Percentiles rank a stretch among this genome's conserved stretches.
Conservation (phyloP, 2,329 filamentous ascomycete species). For the Xylariaceae sp. region DNA sequence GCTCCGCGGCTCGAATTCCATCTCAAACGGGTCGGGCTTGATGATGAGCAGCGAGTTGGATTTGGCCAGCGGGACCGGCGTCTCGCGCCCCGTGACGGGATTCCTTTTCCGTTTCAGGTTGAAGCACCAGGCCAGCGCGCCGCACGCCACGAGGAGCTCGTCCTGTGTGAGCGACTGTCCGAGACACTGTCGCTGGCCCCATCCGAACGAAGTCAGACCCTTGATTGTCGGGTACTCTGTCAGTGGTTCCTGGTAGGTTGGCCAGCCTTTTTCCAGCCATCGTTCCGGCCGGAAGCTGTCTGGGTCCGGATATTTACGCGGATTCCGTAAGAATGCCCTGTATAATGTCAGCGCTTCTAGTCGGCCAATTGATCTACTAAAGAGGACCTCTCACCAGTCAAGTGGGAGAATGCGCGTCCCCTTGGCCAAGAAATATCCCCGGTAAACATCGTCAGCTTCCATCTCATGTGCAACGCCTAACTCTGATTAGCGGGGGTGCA, state of each 20-base stretch:
- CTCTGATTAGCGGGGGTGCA: too few species aligned
- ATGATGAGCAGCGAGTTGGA: constrained; percentile 52
- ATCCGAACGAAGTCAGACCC: constrained; percentile 49
- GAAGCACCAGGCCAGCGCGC: constrained; percentile 41
- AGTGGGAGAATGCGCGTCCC: constrained; percentile 39
- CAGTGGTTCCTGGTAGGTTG: constrained; percentile 48
- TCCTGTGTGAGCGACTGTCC: constrained; percentile 36
- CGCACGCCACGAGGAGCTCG: constrained; percentile 45
- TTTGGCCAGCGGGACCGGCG: constrained; percentile 42
- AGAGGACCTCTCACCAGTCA: constrained; percentile 31
- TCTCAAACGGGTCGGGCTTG: constrained; percentile 50
- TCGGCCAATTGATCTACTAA: neutral
- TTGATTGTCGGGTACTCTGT: constrained; percentile 47
- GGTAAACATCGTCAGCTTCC: constrained; percentile 45
- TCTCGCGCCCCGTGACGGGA: constrained; percentile 33
- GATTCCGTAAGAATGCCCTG: constrained; percentile 48
- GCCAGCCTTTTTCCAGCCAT: constrained; percentile 46
- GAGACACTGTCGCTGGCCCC: constrained; percentile 42
- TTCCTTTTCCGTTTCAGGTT: constrained; percentile 41
- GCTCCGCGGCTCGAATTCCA: constrained; percentile 48
- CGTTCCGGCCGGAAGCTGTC: constrained; percentile 48
- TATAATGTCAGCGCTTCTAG: constrained; percentile 5
- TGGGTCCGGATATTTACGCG: constrained; percentile 43
- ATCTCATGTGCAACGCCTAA: constrained; percentile 45
- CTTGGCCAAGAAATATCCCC: constrained; percentile 44